phyloP scores from a whole-genome alignment of 805 yeast genomes.

The Schizosaccharomyces osmophilus region DNA sequence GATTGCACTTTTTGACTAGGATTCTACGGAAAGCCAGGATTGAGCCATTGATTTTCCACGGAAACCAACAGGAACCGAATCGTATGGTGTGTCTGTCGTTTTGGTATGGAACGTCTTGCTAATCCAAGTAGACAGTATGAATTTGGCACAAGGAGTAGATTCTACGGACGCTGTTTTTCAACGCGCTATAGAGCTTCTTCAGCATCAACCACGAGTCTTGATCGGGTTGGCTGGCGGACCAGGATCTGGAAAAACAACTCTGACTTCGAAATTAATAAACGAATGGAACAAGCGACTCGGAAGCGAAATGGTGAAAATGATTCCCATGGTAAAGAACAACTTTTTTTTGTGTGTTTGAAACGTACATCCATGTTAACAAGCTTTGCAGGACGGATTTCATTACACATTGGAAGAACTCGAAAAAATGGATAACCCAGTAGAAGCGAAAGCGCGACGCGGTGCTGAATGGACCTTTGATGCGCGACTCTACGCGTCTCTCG shows the following conservation, averaged over 20 bases:
- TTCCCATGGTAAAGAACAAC: not conserved
- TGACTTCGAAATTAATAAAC: not conserved
- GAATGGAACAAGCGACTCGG: not conserved
- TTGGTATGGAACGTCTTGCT: not conserved
- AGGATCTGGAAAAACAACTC: conserved; percentile 1
- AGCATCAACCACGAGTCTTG: not conserved
- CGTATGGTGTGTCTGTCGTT: no score
- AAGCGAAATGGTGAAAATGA: not conserved
- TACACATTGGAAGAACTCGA: conserved; percentile 25
- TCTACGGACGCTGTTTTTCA: not conserved
- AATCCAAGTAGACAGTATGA: not conserved
- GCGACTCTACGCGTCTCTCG: conserved; percentile 14
- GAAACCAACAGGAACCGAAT: no score
- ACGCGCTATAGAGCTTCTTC: not conserved
- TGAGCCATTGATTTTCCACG: no score
- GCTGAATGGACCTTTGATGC: conserved; percentile 73
- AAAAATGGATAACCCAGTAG: conserved; percentile 27
- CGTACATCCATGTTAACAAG: not conserved
- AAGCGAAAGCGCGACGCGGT: conserved; percentile 47
- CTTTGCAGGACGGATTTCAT: conserved; percentile 42
- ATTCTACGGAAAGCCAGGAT: no score
- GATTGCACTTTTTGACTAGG: no score
- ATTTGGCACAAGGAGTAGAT: not conserved
- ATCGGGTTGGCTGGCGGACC: conserved; percentile 2
- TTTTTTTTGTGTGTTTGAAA: no score